phyloP scores from a whole-genome alignment of 345 rosid genomes.

The Alliaria petiolata region DNA sequence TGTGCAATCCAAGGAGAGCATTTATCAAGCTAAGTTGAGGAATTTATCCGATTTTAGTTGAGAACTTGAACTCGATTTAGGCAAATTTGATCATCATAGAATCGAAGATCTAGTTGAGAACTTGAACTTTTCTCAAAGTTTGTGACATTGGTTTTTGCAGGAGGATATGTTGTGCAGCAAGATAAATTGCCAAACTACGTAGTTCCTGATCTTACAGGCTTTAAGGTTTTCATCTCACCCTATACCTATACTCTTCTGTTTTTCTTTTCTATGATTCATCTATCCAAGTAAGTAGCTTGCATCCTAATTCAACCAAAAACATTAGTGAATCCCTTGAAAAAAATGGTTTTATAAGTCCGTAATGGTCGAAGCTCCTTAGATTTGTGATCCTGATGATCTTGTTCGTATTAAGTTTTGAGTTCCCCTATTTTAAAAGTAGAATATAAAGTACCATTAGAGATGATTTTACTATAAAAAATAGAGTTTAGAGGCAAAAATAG shows the following conservation, averaged over 20 bases:
- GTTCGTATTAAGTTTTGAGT: background rate
- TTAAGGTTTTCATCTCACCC: slow-evolving; percentile 46
- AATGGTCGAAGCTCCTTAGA: background rate
- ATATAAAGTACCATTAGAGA: too few species aligned
- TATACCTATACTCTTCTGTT: background rate
- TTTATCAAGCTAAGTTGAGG: background rate
- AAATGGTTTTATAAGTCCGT: too few species aligned
- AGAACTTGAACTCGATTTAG: background rate
- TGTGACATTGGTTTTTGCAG: slow-evolving; percentile 37
- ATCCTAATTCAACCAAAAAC: background rate
- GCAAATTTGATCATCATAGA: background rate
- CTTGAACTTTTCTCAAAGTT: background rate
- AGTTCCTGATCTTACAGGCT: slow-evolving; percentile 75
- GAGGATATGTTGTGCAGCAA: slow-evolving; percentile 72
- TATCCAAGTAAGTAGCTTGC: background rate
- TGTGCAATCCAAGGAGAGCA: background rate
- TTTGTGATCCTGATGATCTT: background rate
- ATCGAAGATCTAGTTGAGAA: background rate
- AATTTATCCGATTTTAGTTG: background rate
- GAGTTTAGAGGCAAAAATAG: too few species aligned
- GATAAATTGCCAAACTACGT: slow-evolving; percentile 79
- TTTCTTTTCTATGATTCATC: background rate
- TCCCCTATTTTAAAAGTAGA: too few species aligned
- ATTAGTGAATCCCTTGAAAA: background rate
- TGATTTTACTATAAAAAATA: too few species aligned